Base-by-base conservation (phyloP, 495 filamentous ascomycete genomes). In the Hypoxylon perforatum region DNA sequence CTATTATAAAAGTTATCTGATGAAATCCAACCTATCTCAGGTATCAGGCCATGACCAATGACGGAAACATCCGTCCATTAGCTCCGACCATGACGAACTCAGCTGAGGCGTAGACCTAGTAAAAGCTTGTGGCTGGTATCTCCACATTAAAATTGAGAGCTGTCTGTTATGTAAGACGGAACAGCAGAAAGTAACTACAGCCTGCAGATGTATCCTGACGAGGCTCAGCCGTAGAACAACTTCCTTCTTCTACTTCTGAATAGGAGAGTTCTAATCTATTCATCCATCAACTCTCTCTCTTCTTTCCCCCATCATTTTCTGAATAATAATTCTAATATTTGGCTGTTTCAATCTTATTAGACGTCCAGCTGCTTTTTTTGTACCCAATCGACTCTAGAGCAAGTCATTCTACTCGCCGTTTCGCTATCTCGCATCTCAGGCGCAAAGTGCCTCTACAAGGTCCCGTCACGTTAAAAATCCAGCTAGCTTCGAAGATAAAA, bases 101-200 rank as follows among this genome's bases (percentile, higher is more conserved):
- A 12, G 1, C 15, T 17, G 39, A 42, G 39, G 39, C 39, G 36
- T 14, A 39, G 36, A n/a, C n/a, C n/a, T n/a, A n/a, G n/a, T n/a
- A n/a, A n/a, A n/a, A n/a, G n/a, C n/a, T n/a, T n/a, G 39, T 42
- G 39, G 39, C 39, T 42, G 39, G 39, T 42, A 42, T 38, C 10
- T 11, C 25, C 8, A n/a, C 14, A 4, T n/a, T 12, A 38, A 12
- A n/a, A 3, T 11, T 38, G 2, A n/a, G 35, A 38, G 2, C 2
- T 38, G 9, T 38, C 2, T 38, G 35, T 38, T 38, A 38, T 38
- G 35, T 38, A 38, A 38, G 4, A 11, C 35, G 35, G 35, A n/a
- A 38, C 35, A 38, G n/a, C n/a, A n/a, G n/a, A n/a, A n/a, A n/a
- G n/a, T n/a, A n/a, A n/a, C n/a, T n/a, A n/a, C n/a, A 38, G 35